Evolutionary conservation across 345 rosid species (phyloP), one percentile per base, ranked within the genome.

Genomic region (Durio zibethinus): DNA sequence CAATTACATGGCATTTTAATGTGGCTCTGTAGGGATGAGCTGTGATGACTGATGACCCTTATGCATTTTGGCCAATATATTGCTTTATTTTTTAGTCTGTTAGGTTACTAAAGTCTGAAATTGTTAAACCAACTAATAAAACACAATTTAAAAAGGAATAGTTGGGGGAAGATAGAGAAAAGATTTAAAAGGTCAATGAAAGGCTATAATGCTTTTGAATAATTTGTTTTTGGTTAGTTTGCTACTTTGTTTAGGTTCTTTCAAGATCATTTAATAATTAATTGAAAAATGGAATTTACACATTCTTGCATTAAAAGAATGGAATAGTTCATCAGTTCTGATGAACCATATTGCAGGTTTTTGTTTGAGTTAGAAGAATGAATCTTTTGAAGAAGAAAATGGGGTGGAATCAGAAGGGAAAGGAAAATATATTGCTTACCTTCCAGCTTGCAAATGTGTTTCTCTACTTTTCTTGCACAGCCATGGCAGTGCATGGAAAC

Each of bases 401-500:
- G 7, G 10, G 8, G 4, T 14, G 8, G 8, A 72, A 63, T 7
- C 25, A 63, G 65, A 81, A 12, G 16, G 57, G 38, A 68, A 64
- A 21, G 10, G 36, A 59, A 50, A 40, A 67, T 35, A 10, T 38
- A 0, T 31, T 35, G 70, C 35, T 43, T 87, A 92, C 98, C 98
- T 60, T 92, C 97, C 77, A 94, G 72, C 83, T 90, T 94, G 29
- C 97, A 84, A 79, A 94, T 85, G 79, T 94, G 98, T 84, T 92
- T 94, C 90, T 92, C 91, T 31, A 94, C 97, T 84, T 87, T 92
- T 80, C 86, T 92, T 6, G 97, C 97, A 74, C 98, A 94, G n/a
- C 97, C 98, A 64, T 84, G 71, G 83, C 98, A 94, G 83, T 94
- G 97, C 92, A 92, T 91, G 36, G 98, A 90, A 79, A 92, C 98